phyloP scores from a whole-genome alignment of 495 filamentous ascomycete species.

The Poronia punctata region DNA sequence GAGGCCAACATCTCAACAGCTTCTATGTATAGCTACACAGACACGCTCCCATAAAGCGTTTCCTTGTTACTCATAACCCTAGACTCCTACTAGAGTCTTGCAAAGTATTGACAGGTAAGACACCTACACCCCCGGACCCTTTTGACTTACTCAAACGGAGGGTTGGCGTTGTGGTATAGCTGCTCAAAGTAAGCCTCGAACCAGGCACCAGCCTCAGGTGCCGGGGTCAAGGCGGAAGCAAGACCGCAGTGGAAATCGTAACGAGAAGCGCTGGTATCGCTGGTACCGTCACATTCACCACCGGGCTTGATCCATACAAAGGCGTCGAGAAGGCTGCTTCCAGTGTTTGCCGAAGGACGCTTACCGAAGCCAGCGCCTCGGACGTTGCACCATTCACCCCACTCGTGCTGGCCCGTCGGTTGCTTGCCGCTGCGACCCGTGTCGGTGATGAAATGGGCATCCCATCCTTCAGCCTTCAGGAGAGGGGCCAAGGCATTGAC shows the following conservation, averaged over 20 bases:
- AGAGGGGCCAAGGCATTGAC: conserved; percentile 57
- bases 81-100: no score
- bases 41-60: no score
- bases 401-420: conserved; percentile 52
- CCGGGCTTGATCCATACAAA: conserved; percentile 78
- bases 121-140: no score
- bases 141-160: conserved; percentile 27
- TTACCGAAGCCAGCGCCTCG: conserved; percentile 60
- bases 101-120: no score
- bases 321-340: conserved; percentile 55
- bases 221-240: conserved; percentile 40
- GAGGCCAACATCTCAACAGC: no score
- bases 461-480: conserved; percentile 50
- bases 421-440: conserved; percentile 33
- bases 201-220: conserved; percentile 65
- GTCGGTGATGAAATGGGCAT: conserved; percentile 56
- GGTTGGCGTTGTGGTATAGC: conserved; percentile 56
- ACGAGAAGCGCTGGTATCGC: conserved; percentile 41
- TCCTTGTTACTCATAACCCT: no score
- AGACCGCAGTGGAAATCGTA: conserved; percentile 61
- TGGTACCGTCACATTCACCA: conserved; percentile 68
- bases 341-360: conserved; percentile 53
- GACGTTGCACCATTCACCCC: conserved; percentile 80
- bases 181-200: conserved; percentile 67
- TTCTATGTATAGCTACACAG: no score